phyloP scores from a whole-genome alignment of 1,284 basidiomycete species.

The Porodaedalea pini region DNA sequence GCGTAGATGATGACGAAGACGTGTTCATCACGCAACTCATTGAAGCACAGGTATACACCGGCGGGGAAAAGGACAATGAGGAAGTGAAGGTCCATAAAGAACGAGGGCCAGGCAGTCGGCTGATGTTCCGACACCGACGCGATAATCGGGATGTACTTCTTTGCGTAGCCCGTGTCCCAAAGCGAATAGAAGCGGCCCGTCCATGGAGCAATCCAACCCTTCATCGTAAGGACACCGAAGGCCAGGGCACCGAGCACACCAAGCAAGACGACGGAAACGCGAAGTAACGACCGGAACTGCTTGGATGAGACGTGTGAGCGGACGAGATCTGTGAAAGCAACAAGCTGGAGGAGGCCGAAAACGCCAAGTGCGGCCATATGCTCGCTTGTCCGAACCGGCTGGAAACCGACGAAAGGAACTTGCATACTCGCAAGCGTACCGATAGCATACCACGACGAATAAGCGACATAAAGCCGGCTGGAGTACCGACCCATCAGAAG shows the following conservation, averaged over 20 bases:
- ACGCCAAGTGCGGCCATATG: conserved; percentile 98
- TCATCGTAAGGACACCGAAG: conserved; percentile 82
- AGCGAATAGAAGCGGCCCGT: conserved; percentile 99
- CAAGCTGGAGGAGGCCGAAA: conserved; percentile 94
- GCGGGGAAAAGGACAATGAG: conserved; percentile 98
- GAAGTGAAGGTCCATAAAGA: conserved; percentile 99
- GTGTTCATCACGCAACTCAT: conserved; percentile 92
- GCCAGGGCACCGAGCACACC: conserved; percentile 73
- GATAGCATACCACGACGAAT: conserved; percentile 97
- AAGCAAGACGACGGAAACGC: conserved; percentile 63
- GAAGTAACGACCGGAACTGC: conserved; percentile 86
- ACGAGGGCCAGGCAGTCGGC: conserved; percentile 98
- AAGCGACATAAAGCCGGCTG: conserved; percentile 89
- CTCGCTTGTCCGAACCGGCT: conserved; percentile 96
- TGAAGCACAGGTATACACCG: conserved; percentile 93
- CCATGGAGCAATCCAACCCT: conserved; percentile 97
- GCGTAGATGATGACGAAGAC: conserved; percentile 99
- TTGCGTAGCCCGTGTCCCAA: conserved; percentile 99
- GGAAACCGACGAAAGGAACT: conserved; percentile 99
- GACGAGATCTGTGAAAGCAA: conserved; percentile 90
- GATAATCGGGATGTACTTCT: conserved; percentile 98
- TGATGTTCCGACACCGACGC: conserved; percentile 99
- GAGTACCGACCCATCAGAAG: conserved; percentile 97
- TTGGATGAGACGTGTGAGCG: conserved; percentile 87
- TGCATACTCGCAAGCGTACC: conserved; percentile 98